Percentiles rank a stretch among this genome's conserved stretches.
These are phyloP conservation scores for Cryoendolithus antarcticus DNA, from an alignment of 2,329 filamentous ascomycete genomes.

Conservation along the genomic window DNA sequence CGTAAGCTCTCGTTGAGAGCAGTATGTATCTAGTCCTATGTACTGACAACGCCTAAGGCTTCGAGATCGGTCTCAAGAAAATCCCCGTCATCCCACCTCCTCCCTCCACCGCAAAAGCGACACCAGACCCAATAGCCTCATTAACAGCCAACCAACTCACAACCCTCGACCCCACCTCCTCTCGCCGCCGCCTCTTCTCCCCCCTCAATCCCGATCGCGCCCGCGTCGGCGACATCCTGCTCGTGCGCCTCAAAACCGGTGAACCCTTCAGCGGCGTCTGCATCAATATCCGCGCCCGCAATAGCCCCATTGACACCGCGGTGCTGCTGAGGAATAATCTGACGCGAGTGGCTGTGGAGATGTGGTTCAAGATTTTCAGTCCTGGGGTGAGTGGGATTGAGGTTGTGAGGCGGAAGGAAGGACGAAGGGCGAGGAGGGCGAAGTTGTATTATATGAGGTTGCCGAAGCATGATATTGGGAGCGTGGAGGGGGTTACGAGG, in stretches of 20 bases:
- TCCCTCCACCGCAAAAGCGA: constrained; percentile 41
- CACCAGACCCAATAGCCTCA: constrained; percentile 55
- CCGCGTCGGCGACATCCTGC: constrained; percentile 78
- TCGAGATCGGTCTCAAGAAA: constrained; percentile 18
- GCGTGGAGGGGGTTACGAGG: constrained; percentile 66
- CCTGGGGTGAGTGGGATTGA: constrained; percentile 85
- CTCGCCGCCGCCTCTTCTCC: constrained; percentile 70
- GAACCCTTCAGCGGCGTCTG: constrained; percentile 87
- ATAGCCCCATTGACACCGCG: constrained; percentile 67
- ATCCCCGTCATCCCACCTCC: constrained; percentile 34
- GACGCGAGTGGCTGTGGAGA: constrained; percentile 79
- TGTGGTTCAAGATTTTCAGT: constrained; percentile 94
- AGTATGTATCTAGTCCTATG: too few species aligned
- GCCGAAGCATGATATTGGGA: constrained; percentile 76
- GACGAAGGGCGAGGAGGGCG: constrained; percentile 73
- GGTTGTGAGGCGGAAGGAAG: constrained; percentile 68
- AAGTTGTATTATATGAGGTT: constrained; percentile 84
- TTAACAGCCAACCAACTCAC: constrained; percentile 58
- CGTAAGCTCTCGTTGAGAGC: constrained; percentile 10
- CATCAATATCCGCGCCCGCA: constrained; percentile 67
- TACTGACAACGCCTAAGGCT: constrained; percentile 11
- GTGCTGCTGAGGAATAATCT: constrained; percentile 78
- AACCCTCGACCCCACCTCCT: constrained; percentile 71
- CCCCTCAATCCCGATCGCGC: constrained; percentile 65
- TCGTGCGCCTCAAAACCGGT: constrained; percentile 70